phyloP scores from a whole-genome alignment of 805 yeast genomes.

The Yarrowia phangngaensis region DNA sequence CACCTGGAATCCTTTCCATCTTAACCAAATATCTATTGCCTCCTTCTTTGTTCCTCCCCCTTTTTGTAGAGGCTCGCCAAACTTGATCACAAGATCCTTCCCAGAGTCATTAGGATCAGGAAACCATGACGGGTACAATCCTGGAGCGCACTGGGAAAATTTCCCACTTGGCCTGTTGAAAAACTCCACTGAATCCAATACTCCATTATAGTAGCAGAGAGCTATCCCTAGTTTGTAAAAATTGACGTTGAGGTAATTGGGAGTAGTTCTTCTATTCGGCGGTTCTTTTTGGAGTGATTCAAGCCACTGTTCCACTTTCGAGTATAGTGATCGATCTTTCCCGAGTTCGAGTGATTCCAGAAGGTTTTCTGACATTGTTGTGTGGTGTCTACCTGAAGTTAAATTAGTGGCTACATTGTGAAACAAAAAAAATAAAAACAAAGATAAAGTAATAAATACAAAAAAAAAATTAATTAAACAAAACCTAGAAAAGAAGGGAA shows the following conservation, averaged over 20 bases:
- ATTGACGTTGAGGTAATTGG: conserved; percentile 12
- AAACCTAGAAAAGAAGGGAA: too few species aligned
- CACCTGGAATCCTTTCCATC: conserved; percentile 42
- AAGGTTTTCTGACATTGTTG: not conserved
- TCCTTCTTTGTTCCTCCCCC: conserved; percentile 41
- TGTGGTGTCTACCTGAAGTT: not conserved
- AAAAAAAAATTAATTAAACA: too few species aligned
- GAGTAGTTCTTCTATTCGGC: not conserved
- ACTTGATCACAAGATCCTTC: conserved; percentile 36
- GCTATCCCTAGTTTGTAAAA: conserved; percentile 32
- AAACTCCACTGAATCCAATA: conserved; percentile 42
- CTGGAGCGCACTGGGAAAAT: conserved; percentile 4
- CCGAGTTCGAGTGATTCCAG: conserved; percentile 4
- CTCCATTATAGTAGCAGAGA: conserved; percentile 21
- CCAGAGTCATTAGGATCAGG: conserved; percentile 37
- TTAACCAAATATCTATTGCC: conserved; percentile 43
- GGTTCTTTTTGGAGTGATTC: conserved; percentile 4
- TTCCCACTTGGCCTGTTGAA: conserved; percentile 34
- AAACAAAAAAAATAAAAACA: too few species aligned
- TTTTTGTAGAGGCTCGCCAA: conserved; percentile 45
- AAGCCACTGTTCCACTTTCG: not conserved
- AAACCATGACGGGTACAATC: conserved; percentile 26
- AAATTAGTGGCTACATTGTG: too few species aligned
- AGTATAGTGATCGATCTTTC: not conserved
- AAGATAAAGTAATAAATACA: too few species aligned